Evolutionary conservation across 495 filamentous ascomycete genomes (phyloP), one percentile per base, ranked within the genome.

Genomic region (Diplogelasinospora grovesii): DNA sequence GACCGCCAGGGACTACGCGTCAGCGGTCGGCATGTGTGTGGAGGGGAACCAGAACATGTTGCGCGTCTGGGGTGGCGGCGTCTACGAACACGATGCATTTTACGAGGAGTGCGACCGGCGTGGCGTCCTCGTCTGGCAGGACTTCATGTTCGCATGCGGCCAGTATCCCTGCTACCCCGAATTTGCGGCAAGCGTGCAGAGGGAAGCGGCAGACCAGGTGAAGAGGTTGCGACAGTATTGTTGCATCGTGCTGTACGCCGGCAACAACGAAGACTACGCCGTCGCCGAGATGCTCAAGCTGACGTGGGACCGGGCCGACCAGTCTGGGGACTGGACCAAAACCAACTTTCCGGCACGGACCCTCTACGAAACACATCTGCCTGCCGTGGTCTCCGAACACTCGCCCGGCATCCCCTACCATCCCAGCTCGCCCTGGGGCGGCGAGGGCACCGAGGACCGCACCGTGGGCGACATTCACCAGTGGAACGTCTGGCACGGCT

Each of bases 401-500:
- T 68, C 68, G 4, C 88, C 88, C 4, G 63, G 66, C 39, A 77
- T 78, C 0, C 76, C 72, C 43, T 96, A 97, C 58, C 88, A 94
- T 54, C 83, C 79, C 5, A 87, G 89, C 14, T 88, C 81, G 22
- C 89, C 90, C 4, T 95, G 81, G 82, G 86, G 87, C 15, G 86
- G 85, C 4, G 79, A 81, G 51, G 70, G 74, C 36, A 86, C 84
- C 0, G 77, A 70, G 8, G 88, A 95, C 61, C 71, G 83, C 2
- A 92, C 83, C 0, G 79, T 94, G 18, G 90, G 90, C 32, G 90
- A 97, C 56, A 83, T 95, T 57, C 90, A 97, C 61, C 90, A 95
- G 62, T 97, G 90, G 90, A 95, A 95, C 58, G 87, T 97, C 1
- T 97, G 90, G 90, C 90, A 97, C 56, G 89, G 89, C 25, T 83